phyloP scores from a whole-genome alignment of 2,329 filamentous ascomycete species.

The Phialophora expanda region DNA sequence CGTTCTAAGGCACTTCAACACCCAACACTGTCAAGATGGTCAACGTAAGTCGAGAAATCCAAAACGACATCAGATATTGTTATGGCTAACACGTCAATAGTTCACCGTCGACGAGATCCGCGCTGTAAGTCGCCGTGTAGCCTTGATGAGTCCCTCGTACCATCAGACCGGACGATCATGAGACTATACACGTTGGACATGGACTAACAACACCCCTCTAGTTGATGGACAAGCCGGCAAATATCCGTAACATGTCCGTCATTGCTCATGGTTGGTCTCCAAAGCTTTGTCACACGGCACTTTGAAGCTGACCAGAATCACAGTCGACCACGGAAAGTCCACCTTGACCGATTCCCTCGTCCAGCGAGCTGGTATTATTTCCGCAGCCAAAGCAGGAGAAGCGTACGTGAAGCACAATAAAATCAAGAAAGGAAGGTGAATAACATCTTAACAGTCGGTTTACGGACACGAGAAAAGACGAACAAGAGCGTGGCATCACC shows the following conservation, averaged over 20 bases:
- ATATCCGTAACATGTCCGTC: constrained; percentile 96
- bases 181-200: constrained; percentile 26
- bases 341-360: constrained; percentile 99
- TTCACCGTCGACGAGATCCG: constrained; percentile 93
- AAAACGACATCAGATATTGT: constrained; percentile 35
- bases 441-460: constrained; percentile 62
- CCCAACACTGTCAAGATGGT: constrained; percentile 94
- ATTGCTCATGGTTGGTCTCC: constrained; percentile 83
- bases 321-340: constrained; percentile 99
- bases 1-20: constrained; percentile 28
- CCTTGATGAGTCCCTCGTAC: background rate
- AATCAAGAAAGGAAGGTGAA: constrained; percentile 5
- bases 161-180: background rate
- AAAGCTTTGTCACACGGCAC: background rate
- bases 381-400: constrained; percentile 94
- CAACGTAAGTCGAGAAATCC: constrained; percentile 66
- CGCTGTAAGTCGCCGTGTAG: constrained; percentile 38
- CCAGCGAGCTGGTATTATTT: constrained; percentile 99
- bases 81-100: constrained; percentile 57
- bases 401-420: constrained; percentile 48
- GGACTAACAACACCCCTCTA: constrained; percentile 48
- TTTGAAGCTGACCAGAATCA: constrained; percentile 19
- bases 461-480: constrained; percentile 95
- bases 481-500: constrained; percentile 99
- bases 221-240: constrained; percentile 60